Evolutionary conservation across 2,329 filamentous ascomycete genomes (phyloP), one percentile per base, ranked within the genome.

Genomic region (Botryosphaeria dothidea): DNA sequence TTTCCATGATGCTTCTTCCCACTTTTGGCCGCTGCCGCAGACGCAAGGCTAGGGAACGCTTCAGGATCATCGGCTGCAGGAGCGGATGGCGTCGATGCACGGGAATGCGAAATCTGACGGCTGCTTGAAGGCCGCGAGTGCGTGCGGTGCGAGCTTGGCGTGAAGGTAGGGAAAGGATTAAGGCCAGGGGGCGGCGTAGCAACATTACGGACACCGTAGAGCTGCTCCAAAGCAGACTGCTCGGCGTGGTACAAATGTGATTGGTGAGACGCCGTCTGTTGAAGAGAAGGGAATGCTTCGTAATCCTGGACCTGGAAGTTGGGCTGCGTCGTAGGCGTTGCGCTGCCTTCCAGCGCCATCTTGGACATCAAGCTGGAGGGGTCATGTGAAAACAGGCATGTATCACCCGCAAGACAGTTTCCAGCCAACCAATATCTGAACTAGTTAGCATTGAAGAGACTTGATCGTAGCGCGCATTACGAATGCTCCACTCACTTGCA

Each of bases 351-450:
- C 15, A 97, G 79, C 34, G 85, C 88, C 68, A 99, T 85, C 70
- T 91, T 91, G 72, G 90, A 92, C 80, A 97, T 88, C 15, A 97
- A 85, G 69, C 92, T 87, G 1, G 93, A 88, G 2, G 95, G 95
- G 71, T 99, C 95, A 78, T 99, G 95, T 15, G 94, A 98, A 81
- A 99, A 99, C 66, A 97, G 92, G 77, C 95, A 99, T 3, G 92
- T 93, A 65, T 93, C 90, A 38, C 95, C 94, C 21, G 95, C 95
- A 36, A 99, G 85, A 75, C 95, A 99, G 72, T 94, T 97, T 1
- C 95, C 95, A 81, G 92, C 92, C 62, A 99, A 85, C 92, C 93
- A 99, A 77, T 98, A 98, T 76, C 92, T 95, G 72, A 49, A 68
- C 7, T 13, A n/a, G 31, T 36, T 65, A 65, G 63, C 46, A 57